Evolutionary conservation across 2,329 filamentous ascomycete species (phyloP).

Genomic region (Alternaria longipes): DNA sequence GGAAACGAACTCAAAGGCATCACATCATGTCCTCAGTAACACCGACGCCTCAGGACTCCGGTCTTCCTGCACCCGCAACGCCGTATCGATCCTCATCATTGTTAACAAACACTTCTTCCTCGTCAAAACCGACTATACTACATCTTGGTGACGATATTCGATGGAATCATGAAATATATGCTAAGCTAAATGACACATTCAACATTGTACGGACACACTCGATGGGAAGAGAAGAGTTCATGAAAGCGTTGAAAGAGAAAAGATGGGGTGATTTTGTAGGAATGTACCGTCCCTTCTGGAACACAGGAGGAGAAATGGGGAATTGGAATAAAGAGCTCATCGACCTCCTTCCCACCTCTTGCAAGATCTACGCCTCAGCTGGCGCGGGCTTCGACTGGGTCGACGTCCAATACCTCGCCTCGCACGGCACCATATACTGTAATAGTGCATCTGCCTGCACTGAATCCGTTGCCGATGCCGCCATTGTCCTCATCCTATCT

Average conservation of each 20-base stretch:
- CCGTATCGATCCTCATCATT: background rate
- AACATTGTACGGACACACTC: slow-evolving; percentile 52
- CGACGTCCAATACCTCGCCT: slow-evolving; percentile 67
- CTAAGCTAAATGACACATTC: slow-evolving; percentile 49
- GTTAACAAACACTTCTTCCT: background rate
- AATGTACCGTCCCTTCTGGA: slow-evolving; percentile 69
- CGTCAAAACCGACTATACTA: slow-evolving; percentile 50
- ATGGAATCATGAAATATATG: slow-evolving; percentile 57
- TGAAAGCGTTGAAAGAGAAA: slow-evolving; percentile 48
- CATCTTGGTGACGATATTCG: slow-evolving; percentile 57
- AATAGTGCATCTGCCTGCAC: slow-evolving; percentile 75
- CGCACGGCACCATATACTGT: slow-evolving; percentile 74
- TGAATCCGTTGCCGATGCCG: slow-evolving; percentile 77
- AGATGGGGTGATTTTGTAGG: slow-evolving; percentile 56
- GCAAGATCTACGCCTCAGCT: slow-evolving; percentile 67
- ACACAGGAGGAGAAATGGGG: slow-evolving; percentile 72
- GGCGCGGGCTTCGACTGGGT: slow-evolving; percentile 72
- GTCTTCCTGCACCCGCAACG: slow-evolving; percentile 24
- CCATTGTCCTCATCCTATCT: slow-evolving; percentile 72
- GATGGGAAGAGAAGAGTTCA: slow-evolving; percentile 53
- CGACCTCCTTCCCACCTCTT: slow-evolving; percentile 58
- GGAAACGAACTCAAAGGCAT: background rate
- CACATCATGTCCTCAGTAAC: slow-evolving; percentile 33
- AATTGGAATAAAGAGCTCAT: slow-evolving; percentile 69
- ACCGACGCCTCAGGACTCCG: slow-evolving; percentile 38